A percentile compares a stretch with the other conserved stretches of the same genome.
These are phyloP conservation scores for Theobroma cacao DNA, from an alignment of 345 rosid genomes.

Conservation along the genomic window DNA sequence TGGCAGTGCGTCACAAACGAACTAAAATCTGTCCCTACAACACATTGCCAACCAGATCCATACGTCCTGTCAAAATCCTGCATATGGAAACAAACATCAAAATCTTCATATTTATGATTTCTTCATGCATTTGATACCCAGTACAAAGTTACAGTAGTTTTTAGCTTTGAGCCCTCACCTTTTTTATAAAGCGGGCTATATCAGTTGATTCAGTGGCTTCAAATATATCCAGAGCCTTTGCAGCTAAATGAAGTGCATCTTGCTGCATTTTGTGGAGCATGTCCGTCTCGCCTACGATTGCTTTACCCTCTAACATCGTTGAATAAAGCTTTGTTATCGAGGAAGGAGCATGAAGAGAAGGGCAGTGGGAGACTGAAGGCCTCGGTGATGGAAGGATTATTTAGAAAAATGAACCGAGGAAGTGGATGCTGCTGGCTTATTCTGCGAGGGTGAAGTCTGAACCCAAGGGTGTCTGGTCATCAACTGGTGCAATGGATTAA, in stretches of 20 bases:
- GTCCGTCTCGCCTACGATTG: slow-evolving; percentile 20
- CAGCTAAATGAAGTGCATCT: slow-evolving; percentile 27
- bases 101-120: background rate
- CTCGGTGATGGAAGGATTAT: background rate
- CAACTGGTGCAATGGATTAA: background rate
- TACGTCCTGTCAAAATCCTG: slow-evolving; percentile 27
- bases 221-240: slow-evolving; percentile 21
- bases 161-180: slow-evolving; percentile 11
- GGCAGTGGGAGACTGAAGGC: background rate
- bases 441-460: background rate
- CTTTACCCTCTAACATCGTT: slow-evolving; percentile 21
- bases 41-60: slow-evolving; percentile 31
- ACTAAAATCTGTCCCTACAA: slow-evolving; percentile 29
- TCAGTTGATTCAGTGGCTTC: slow-evolving; percentile 30
- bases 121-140: background rate
- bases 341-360: background rate
- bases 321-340: background rate
- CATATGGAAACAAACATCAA: background rate
- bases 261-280: slow-evolving; percentile 24
- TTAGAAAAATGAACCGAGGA: background rate
- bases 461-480: background rate
- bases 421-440: background rate
- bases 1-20: slow-evolving; percentile 31
- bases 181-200: slow-evolving; percentile 29
- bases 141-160: background rate